Base-by-base conservation (phyloP, 495 filamentous ascomycete genomes). In the Sordaria brevicollis region DNA sequence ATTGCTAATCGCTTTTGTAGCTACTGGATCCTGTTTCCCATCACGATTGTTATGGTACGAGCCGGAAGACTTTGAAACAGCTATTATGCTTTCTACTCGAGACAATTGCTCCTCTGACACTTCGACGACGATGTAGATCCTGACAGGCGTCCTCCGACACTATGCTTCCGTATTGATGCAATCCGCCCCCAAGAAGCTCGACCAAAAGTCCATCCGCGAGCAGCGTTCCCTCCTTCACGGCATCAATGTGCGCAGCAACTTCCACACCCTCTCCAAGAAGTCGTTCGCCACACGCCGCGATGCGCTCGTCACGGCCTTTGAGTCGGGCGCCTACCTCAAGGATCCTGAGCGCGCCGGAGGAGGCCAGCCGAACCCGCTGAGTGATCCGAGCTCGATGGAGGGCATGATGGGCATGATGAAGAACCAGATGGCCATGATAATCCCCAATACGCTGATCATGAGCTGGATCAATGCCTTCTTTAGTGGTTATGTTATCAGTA, bases 391-490 rank as follows among this genome's bases (percentile, higher is more conserved):
- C 66, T 93, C 92, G 65, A 99, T 98, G 96, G 96, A 98, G 77
- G 93, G 92, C 69, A 97, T 98, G 94, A 98, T 98, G 95, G 94
- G 94, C 69, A 96, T 96, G 93, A 92, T 98, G 89, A 99, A 97
- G 88, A 93, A 93, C 67, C 97, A 99, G 76, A 97, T 99, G 92
- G 93, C 94, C 73, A 98, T 97, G 95, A 98, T 99, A 86, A 93
- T 99, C 43, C 96, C 95, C 65, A 96, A 99, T 79, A 98, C 94
- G 4, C 80, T 98, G 79, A 98, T 98, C 72, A 99, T 99, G 95
- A 93, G 95, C 67, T 99, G 95, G 95, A 97, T 99, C 75, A 99
- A 98, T 83, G 93, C 95, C 0, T 98, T 98, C 79, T 99, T 99
- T 76, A 93, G 91, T 49, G 95, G 95, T 25, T 99, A 96, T 79